Percentiles rank a stretch among this genome's conserved stretches.
phyloP scores from a whole-genome alignment of 192 early-diverging fungal species.

The Podila epigama region DNA sequence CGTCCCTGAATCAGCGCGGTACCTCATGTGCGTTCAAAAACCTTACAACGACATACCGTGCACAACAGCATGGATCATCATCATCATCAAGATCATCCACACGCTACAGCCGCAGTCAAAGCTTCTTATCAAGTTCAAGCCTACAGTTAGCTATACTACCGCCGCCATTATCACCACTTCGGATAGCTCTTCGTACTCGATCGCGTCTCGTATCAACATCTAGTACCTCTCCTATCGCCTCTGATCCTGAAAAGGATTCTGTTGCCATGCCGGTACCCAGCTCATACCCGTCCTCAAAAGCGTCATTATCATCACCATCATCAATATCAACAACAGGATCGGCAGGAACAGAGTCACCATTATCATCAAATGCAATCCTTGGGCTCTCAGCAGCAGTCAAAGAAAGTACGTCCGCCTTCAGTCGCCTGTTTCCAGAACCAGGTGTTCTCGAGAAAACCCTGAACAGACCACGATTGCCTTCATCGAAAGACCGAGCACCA shows the following conservation, averaged over 20 bases:
- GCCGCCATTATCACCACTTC: too few relatives aligned
- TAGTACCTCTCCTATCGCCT: background rate
- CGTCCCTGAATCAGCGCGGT: background rate
- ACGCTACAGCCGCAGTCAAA: too few relatives aligned
- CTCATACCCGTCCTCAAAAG: conserved; percentile 8
- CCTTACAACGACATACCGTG: too few relatives aligned
- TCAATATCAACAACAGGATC: background rate
- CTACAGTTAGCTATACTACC: too few relatives aligned
- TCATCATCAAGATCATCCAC: too few relatives aligned
- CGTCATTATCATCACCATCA: background rate
- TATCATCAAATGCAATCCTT: background rate
- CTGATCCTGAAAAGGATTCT: too few relatives aligned
- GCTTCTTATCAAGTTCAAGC: too few relatives aligned
- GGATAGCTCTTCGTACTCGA: background rate
- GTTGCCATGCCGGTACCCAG: conserved; percentile 10
- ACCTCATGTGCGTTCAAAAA: too few relatives aligned
- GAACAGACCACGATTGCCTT: background rate
- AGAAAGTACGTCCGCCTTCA: conserved; percentile 22
- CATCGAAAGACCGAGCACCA: background rate
- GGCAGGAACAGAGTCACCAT: too few relatives aligned
- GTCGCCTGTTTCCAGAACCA: conserved; percentile 23
- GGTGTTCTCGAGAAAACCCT: conserved; percentile 8
- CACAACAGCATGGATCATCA: too few relatives aligned
- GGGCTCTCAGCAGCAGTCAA: background rate
- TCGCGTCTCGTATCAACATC: background rate